These are phyloP conservation scores for Dicorynia guianensis DNA, from an alignment of 306 rosid species.

Conservation along the genomic window DNA sequence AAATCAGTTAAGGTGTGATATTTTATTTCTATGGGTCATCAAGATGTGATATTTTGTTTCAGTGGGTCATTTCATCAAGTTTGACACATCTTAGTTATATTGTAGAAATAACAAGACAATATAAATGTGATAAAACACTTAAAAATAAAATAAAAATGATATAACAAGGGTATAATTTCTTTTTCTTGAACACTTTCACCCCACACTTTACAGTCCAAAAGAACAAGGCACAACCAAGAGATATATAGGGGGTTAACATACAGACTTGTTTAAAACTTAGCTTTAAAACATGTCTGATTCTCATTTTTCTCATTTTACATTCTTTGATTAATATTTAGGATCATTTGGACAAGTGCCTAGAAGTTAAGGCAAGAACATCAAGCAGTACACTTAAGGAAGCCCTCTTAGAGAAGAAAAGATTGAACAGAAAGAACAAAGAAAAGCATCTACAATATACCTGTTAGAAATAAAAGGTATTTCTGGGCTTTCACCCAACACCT, in stretches of 20 bases:
- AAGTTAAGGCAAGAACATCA: too few species aligned
- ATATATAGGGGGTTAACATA: too few species aligned
- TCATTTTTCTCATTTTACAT: too few species aligned
- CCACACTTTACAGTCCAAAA: too few species aligned
- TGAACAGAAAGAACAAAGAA: background rate
- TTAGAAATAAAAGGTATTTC: background rate
- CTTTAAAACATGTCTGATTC: too few species aligned
- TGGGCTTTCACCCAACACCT: too few species aligned
- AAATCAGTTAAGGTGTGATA: background rate
- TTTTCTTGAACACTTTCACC: background rate
- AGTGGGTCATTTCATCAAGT: background rate
- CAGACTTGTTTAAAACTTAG: too few species aligned
- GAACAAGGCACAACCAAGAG: background rate
- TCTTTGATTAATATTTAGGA: too few species aligned
- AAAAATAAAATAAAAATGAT: background rate
- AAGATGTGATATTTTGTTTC: background rate
- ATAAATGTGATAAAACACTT: background rate
- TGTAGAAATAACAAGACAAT: background rate
- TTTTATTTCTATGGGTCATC: background rate
- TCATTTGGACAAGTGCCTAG: too few species aligned
- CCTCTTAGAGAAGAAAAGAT: too few species aligned
- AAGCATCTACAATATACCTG: background rate
- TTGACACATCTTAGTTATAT: background rate
- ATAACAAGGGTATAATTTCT: background rate
- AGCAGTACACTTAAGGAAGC: too few species aligned